These are phyloP conservation scores for Filobasidium floriforme DNA, from an alignment of 768 basidiomycete genomes.

Conservation along the genomic window DNA sequence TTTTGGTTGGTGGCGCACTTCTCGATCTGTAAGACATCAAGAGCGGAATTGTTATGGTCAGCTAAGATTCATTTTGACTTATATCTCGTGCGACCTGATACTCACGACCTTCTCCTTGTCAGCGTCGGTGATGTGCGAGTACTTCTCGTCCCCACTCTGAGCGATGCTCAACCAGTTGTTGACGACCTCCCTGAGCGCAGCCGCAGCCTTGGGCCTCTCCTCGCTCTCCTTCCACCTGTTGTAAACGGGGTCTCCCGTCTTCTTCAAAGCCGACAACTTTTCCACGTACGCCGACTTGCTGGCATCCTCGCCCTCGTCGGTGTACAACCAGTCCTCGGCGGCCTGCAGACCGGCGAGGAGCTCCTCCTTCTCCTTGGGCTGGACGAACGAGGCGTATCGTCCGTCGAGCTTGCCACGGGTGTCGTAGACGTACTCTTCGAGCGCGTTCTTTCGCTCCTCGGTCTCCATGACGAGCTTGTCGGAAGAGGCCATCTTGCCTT, in stretches of 20 bases:
- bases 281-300: constrained; percentile 87
- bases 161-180: constrained; percentile 79
- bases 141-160: constrained; percentile 67
- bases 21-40: constrained; percentile 59
- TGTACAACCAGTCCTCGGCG: constrained; percentile 95
- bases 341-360: constrained; percentile 63
- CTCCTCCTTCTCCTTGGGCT: constrained; percentile 66
- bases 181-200: constrained; percentile 75
- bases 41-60: no score
- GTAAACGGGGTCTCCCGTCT: constrained; percentile 75
- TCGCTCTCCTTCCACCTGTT: constrained; percentile 76
- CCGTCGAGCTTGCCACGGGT: constrained; percentile 86
- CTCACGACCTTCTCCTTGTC: constrained; percentile 45
- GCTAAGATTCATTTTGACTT: no score
- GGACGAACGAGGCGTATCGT: constrained; percentile 68
- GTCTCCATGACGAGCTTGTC: constrained; percentile 98
- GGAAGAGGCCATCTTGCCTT: constrained; percentile 75
- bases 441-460: constrained; percentile 96
- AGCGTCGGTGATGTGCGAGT: constrained; percentile 70
- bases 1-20: constrained; percentile 81
- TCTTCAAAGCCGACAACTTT: constrained; percentile 74
- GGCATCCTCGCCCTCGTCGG: constrained; percentile 91
- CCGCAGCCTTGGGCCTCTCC: constrained; percentile 63
- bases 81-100: no score
- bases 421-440: constrained; percentile 98